phyloP scores from a whole-genome alignment of 306 rosid genomes.

The Casuarina glauca region DNA sequence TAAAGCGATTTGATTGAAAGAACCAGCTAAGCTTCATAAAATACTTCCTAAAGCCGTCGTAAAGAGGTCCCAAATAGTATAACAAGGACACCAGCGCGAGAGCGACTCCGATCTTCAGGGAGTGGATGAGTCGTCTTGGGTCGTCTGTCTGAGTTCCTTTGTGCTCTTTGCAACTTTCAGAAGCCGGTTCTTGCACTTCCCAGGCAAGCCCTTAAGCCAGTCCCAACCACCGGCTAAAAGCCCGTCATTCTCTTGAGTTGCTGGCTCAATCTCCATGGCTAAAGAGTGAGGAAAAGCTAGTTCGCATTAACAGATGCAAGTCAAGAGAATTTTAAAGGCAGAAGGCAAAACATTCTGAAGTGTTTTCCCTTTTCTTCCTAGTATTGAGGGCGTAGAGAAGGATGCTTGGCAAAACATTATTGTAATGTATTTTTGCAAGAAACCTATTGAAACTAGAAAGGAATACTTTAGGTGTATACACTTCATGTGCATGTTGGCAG shows the following conservation, averaged over 20 bases:
- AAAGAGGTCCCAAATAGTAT: slow-evolving; percentile 73
- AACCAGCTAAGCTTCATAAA: no score
- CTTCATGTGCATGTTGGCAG: no score
- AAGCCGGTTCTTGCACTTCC: slow-evolving; percentile 39
- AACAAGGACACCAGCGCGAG: slow-evolving; percentile 78
- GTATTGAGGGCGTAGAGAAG: slow-evolving; percentile 11
- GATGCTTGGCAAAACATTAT: slow-evolving; percentile 12
- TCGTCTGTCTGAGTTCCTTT: slow-evolving; percentile 77
- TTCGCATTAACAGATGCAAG: background rate
- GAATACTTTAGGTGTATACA: no score
- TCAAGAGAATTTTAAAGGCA: background rate
- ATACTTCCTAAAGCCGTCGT: slow-evolving; percentile 60
- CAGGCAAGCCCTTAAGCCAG: slow-evolving; percentile 38
- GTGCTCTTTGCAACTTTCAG: slow-evolving; percentile 34
- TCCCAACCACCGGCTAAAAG: background rate
- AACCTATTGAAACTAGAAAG: no score
- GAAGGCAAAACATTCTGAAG: background rate
- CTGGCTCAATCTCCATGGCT: slow-evolving; percentile 53
- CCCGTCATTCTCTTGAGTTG: slow-evolving; percentile 28
- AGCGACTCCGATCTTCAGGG: slow-evolving; percentile 87
- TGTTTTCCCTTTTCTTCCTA: slow-evolving; percentile 10
- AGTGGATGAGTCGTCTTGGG: slow-evolving; percentile 83
- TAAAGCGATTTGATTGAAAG: no score
- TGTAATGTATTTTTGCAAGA: no score
- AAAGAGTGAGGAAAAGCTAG: background rate